Percentiles rank a stretch among this genome's conserved stretches.
These are phyloP conservation scores for Mycena rosella DNA, from an alignment of 768 basidiomycete species.

Conservation along the genomic window DNA sequence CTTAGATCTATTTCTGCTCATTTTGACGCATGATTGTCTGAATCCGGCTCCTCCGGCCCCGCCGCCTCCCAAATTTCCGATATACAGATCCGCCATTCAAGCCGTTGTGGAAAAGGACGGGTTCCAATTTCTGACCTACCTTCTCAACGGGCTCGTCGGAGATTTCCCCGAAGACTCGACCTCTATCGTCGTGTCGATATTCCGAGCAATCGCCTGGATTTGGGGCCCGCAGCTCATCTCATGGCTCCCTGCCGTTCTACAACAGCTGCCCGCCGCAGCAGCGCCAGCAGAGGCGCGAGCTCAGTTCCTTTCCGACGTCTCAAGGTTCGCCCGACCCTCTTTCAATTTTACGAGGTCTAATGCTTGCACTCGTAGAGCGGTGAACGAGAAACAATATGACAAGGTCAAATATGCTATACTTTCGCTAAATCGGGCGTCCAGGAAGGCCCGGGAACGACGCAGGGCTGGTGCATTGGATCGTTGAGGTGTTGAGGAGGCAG, in stretches of 20 bases:
- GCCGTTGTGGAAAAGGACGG: constrained; percentile 78
- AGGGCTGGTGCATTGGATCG: constrained; percentile 55
- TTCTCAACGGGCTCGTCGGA: constrained; percentile 84
- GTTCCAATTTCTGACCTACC: constrained; percentile 72
- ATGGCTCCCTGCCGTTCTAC: constrained; percentile 82
- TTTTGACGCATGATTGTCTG: constrained; percentile 83
- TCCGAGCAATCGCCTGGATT: constrained; percentile 74
- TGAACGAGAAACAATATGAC: constrained; percentile 76
- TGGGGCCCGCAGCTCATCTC: constrained; percentile 77
- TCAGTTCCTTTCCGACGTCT: constrained; percentile 80
- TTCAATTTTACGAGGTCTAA: constrained; percentile 14
- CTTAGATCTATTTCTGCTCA: constrained; percentile 81
- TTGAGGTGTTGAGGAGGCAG: constrained; percentile 36
- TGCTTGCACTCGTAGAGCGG: constrained; percentile 59
- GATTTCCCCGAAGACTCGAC: constrained; percentile 91
- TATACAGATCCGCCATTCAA: constrained; percentile 74
- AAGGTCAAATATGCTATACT: constrained; percentile 87
- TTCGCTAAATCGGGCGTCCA: constrained; percentile 76
- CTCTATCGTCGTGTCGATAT: constrained; percentile 79
- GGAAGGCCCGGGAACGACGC: constrained; percentile 79
- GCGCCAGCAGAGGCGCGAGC: constrained; percentile 76
- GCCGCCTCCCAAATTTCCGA: constrained; percentile 68
- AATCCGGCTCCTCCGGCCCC: constrained; percentile 53
- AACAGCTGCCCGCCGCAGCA: constrained; percentile 72
- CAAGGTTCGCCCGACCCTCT: constrained; percentile 64